A percentile compares a stretch with the other conserved stretches of the same genome.
phyloP scores from a whole-genome alignment of 306 rosid genomes.

The Prunus kanzakura region DNA sequence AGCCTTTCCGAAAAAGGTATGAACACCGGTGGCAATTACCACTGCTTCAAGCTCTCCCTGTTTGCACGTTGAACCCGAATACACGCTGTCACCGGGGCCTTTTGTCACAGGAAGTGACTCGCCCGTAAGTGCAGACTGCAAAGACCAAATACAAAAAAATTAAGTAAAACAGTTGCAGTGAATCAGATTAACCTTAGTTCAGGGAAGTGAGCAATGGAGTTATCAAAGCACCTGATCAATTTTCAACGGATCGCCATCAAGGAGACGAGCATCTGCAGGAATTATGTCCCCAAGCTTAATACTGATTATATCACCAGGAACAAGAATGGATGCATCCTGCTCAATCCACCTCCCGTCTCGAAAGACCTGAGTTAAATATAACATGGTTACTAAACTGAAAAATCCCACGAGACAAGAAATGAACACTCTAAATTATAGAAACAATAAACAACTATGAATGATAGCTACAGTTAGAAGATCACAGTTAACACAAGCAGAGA shows the following conservation, averaged over 20 bases:
- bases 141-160: slow-evolving; percentile 9
- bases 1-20: slow-evolving; percentile 87
- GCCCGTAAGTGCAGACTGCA: slow-evolving; percentile 76
- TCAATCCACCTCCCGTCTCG: slow-evolving; percentile 79
- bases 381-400: background rate
- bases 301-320: slow-evolving; percentile 78
- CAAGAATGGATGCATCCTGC: slow-evolving; percentile 74
- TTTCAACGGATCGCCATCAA: slow-evolving; percentile 77
- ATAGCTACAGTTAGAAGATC: background rate
- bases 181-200: background rate
- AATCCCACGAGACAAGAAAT: slow-evolving; percentile 5
- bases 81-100: slow-evolving; percentile 61
- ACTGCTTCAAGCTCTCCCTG: slow-evolving; percentile 88
- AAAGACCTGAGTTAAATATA: slow-evolving; percentile 45
- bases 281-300: slow-evolving; percentile 82
- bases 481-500: background rate
- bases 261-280: slow-evolving; percentile 87
- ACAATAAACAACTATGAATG: background rate
- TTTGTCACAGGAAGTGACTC: slow-evolving; percentile 83
- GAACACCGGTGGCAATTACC: slow-evolving; percentile 79
- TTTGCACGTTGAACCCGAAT: slow-evolving; percentile 83
- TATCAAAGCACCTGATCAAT: slow-evolving; percentile 64
- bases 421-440: background rate
- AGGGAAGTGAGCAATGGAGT: background rate
- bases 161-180: slow-evolving; percentile 10